phyloP scores from a whole-genome alignment of 116 monocot genomes.

The Phalaenopsis hybrid region DNA sequence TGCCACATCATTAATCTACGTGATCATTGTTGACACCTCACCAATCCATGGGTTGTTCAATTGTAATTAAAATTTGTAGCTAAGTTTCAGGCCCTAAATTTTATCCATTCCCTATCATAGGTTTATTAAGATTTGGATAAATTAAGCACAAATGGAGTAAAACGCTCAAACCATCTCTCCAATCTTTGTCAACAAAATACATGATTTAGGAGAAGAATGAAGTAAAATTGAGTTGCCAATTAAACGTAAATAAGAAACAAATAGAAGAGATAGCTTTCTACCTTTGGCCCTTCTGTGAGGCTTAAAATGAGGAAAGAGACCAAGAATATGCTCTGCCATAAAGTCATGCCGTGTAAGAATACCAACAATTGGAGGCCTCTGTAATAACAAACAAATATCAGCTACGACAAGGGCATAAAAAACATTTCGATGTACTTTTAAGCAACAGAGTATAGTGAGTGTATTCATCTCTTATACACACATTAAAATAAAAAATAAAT shows the following conservation, averaged over 20 bases:
- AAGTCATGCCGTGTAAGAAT: conserved; percentile 42
- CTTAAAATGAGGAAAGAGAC: conserved; percentile 22
- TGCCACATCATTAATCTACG: no score
- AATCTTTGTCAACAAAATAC: not conserved
- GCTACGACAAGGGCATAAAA: not conserved
- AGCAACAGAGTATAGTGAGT: not conserved
- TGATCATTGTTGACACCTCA: no score
- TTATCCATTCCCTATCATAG: no score
- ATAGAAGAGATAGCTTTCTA: not conserved
- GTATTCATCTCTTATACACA: not conserved
- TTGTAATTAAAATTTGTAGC: no score
- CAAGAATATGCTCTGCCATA: conserved; percentile 32
- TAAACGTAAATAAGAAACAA: not conserved
- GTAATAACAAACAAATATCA: conserved; percentile 6
- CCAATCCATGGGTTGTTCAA: no score
- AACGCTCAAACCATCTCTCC: no score
- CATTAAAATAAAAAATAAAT: not conserved
- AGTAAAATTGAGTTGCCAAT: not conserved
- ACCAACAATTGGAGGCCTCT: conserved; percentile 36
- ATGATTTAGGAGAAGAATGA: not conserved
- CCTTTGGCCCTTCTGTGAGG: conserved; percentile 5
- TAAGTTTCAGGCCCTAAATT: no score
- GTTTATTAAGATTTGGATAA: no score
- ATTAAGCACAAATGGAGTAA: no score
- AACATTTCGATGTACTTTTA: not conserved